phyloP scores from a whole-genome alignment of 495 filamentous ascomycete species.

The Trichoderma parareesei region DNA sequence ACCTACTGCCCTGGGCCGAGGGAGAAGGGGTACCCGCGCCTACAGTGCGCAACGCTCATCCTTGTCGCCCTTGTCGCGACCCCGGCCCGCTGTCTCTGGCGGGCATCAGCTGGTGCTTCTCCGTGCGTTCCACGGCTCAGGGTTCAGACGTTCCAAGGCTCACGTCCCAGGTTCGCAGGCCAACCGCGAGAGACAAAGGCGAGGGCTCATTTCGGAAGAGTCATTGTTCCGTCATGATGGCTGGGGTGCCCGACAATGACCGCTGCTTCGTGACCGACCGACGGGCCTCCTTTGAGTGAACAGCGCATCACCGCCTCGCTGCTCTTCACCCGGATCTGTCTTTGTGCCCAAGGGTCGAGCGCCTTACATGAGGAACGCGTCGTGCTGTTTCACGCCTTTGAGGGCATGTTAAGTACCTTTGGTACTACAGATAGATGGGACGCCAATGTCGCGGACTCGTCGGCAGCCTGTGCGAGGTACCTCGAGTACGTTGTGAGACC shows the following conservation, averaged over 20 bases:
- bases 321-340: background rate
- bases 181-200: background rate
- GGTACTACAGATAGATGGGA: too few species aligned
- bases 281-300: background rate
- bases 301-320: slow-evolving; percentile 8
- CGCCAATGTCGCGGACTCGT: too few species aligned
- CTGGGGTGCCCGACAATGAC: background rate
- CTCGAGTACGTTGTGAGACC: too few species aligned
- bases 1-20: too few species aligned
- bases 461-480: background rate
- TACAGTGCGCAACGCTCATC: too few species aligned
- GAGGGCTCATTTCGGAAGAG: background rate
- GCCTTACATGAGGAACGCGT: background rate
- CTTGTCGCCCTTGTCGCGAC: too few species aligned
- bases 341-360: background rate
- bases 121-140: background rate
- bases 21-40: too few species aligned
- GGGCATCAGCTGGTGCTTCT: background rate
- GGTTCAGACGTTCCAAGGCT: background rate
- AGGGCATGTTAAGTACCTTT: too few species aligned
- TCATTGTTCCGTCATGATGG: background rate
- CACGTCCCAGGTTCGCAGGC: background rate
- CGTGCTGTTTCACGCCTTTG: background rate
- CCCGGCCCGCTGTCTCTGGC: background rate
- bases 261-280: background rate